Percentiles rank a stretch among this genome's conserved stretches.
phyloP scores from a whole-genome alignment of 23 red algal genomes.

The Cyanidiococcus yangmingshanensis region DNA sequence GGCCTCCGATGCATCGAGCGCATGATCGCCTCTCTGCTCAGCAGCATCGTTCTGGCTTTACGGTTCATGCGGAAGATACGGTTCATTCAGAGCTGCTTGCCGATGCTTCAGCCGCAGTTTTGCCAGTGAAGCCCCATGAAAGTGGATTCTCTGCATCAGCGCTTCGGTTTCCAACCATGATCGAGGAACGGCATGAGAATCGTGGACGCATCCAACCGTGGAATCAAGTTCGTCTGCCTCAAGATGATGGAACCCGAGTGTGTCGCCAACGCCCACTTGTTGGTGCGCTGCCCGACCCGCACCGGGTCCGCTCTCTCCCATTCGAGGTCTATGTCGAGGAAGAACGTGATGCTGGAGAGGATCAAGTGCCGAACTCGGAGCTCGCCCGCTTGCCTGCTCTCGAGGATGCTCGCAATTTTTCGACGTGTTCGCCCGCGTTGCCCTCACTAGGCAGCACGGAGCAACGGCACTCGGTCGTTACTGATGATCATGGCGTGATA shows the following conservation, averaged over 20 bases:
- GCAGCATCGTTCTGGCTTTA: too few relatives aligned
- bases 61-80: neutral
- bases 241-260: neutral
- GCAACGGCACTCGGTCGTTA: too few relatives aligned
- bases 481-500: too few relatives aligned
- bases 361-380: too few relatives aligned
- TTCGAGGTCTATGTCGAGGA: neutral
- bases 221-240: slow-evolving; percentile 5
- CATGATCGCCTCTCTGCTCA: too few relatives aligned
- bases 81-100: neutral
- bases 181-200: neutral
- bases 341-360: neutral
- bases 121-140: neutral
- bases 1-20: neutral
- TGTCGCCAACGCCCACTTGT: neutral
- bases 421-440: too few relatives aligned
- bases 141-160: neutral
- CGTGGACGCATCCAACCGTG: slow-evolving; percentile 4
- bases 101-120: neutral
- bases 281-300: neutral
- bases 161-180: neutral
- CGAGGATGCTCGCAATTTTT: too few relatives aligned
- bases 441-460: too few relatives aligned
- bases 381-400: too few relatives aligned
- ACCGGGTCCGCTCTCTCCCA: neutral